Evolutionary conservation across 495 filamentous ascomycete genomes (phyloP), one percentile per base, ranked within the genome.

Genomic region (Aspergillus olivimuriae): DNA sequence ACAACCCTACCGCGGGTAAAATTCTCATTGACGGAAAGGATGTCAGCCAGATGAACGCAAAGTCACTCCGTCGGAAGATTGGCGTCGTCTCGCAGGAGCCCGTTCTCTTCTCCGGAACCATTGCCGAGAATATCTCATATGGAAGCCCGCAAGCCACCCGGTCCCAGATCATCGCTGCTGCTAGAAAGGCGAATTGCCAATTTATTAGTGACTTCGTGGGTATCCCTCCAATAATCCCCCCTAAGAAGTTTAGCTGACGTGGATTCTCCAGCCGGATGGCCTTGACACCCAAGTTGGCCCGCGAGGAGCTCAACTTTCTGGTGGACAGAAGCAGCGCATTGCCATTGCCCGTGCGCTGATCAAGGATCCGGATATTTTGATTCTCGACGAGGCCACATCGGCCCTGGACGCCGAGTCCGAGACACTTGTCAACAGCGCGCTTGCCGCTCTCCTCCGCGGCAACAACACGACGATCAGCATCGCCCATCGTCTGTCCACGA

Each of bases 401-500:
- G 92, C 92, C 3, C 79, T 98, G 10, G 92, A 98, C 58, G 94
- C 92, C n/a, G 94, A 99, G 61, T 90, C 84, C 2, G 92, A 99
- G 65, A 96, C 92, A 1, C 75, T 95, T 1, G 92, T 99, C 43
- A 97, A 99, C 56, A 75, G 83, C 50, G 92, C 92, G 2, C 75
- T 99, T 14, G 75, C 78, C 4, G 79, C 80, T 39, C 77, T 97
- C 20, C 82, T 97, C 24, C 73, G 77, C 40, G 87, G 88, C 18
- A 83, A 86, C 57, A 91, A 90, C 65, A 95, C 90, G 7, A 99
- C 91, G 2, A 97, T 99, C 61, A 89, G 84, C 37, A 97, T 99
- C 51, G 92, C 92, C 0, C 92, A 99, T 63, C 81, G 92, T 21
- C 76, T 97, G 6, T 90, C 85, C 7, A 99, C 92, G 1, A 97